Conservation (phyloP, 192 early-diverging fungal species). For the Entomortierella chlamydospora region DNA sequence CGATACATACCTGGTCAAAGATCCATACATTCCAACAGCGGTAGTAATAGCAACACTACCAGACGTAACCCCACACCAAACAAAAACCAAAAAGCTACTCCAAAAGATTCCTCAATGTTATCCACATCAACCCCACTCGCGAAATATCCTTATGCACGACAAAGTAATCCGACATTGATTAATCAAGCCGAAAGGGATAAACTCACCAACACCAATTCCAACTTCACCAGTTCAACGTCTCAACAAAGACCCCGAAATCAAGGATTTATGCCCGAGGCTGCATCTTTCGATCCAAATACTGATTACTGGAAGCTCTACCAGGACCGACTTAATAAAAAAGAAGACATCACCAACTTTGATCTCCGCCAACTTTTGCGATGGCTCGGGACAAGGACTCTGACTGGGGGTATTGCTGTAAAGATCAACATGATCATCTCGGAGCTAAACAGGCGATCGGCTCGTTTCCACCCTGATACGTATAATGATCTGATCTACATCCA, state of each 20-base stretch:
- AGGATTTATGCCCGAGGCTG: slow-evolving; percentile 9
- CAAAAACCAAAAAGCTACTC: not conserved
- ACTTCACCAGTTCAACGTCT: not conserved
- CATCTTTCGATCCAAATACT: slow-evolving; percentile 2
- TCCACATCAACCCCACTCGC: not conserved
- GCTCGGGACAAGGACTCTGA: slow-evolving; percentile 27
- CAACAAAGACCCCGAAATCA: not conserved
- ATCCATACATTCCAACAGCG: not conserved
- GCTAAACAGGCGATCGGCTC: not conserved
- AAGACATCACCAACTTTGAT: slow-evolving; percentile 4
- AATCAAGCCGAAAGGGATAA: too few relatives aligned
- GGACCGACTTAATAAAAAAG: slow-evolving; percentile 15
- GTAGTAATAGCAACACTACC: not conserved
- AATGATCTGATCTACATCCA: slow-evolving; percentile 25
- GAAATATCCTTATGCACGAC: not conserved
- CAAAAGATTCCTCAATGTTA: not conserved
- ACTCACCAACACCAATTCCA: too few relatives aligned
- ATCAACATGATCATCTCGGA: slow-evolving; percentile 11
- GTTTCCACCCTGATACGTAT: slow-evolving; percentile 13
- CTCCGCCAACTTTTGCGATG: slow-evolving; percentile 25
- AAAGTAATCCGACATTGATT: not conserved
- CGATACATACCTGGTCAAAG: not conserved
- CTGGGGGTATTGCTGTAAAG: slow-evolving; percentile 5
- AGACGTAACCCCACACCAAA: not conserved
- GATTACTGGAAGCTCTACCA: slow-evolving; percentile 45